These are phyloP conservation scores for Cryoendolithus antarcticus DNA, from an alignment of 2,329 filamentous ascomycete genomes.

Conservation along the genomic window DNA sequence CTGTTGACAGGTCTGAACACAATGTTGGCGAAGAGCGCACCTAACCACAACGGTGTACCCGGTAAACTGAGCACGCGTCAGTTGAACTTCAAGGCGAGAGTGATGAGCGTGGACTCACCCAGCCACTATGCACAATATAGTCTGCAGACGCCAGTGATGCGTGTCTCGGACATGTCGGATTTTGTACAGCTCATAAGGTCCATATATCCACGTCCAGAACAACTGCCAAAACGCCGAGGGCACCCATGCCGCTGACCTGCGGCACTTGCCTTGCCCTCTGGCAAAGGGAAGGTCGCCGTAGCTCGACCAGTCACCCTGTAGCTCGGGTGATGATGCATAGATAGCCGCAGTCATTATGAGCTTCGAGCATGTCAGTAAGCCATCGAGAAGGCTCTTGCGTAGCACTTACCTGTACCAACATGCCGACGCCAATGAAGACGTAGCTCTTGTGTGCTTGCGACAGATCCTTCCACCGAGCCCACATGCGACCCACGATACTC, in stretches of 20 bases:
- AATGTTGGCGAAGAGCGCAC: slow-evolving; percentile 39
- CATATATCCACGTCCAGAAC: slow-evolving; percentile 50
- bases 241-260: slow-evolving; percentile 45
- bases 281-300: slow-evolving; percentile 11
- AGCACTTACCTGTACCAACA: slow-evolving; percentile 45
- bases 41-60: slow-evolving; percentile 55
- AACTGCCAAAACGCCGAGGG: slow-evolving; percentile 54
- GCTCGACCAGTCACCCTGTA: slow-evolving; percentile 15
- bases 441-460: slow-evolving; percentile 37
- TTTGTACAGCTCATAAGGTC: slow-evolving; percentile 49
- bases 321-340: slow-evolving; percentile 8
- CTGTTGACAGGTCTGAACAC: slow-evolving; percentile 35
- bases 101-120: slow-evolving; percentile 23
- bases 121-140: slow-evolving; percentile 38
- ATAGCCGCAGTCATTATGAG: slow-evolving; percentile 13
- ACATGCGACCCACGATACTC: slow-evolving; percentile 37
- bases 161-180: slow-evolving; percentile 51
- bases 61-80: slow-evolving; percentile 29
- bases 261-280: slow-evolving; percentile 14
- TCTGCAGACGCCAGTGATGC: slow-evolving; percentile 54
- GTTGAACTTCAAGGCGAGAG: neutral
- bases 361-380: slow-evolving; percentile 4
- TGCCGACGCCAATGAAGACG: slow-evolving; percentile 40
- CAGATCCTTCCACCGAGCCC: slow-evolving; percentile 24
- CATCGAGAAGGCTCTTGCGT: too few relatives aligned